Conservation (phyloP, 1,284 basidiomycete genomes). For the Cutaneotrichosporon daszewskae region DNA sequence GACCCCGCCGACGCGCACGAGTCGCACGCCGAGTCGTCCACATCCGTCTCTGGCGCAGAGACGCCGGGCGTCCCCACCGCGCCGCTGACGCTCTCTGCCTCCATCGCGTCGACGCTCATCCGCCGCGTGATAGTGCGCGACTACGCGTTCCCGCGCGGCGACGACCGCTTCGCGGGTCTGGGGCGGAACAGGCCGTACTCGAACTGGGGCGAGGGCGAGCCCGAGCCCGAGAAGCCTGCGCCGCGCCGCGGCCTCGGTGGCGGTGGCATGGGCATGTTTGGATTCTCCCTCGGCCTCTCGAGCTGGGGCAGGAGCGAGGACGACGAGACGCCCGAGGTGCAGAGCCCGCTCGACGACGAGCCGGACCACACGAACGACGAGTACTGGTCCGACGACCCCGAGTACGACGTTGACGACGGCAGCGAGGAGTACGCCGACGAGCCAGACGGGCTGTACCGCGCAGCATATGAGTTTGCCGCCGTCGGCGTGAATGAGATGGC, state of each 20-base stretch:
- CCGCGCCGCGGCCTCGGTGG: conserved; percentile 19
- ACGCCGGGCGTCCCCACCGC: background rate
- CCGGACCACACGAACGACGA: conserved; percentile 10
- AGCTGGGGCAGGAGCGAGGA: too few species aligned
- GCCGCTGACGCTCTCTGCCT: background rate
- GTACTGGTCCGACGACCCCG: conserved; percentile 19
- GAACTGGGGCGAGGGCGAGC: conserved; percentile 19
- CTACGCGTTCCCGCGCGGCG: conserved; percentile 30
- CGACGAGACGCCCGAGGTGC: conserved; percentile 10
- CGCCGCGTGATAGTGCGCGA: conserved; percentile 35
- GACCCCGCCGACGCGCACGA: background rate
- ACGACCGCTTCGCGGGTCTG: conserved; percentile 34
- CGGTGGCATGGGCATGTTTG: too few species aligned
- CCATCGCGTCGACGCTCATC: background rate
- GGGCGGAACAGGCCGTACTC: conserved; percentile 10
- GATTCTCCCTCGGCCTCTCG: conserved; percentile 2
- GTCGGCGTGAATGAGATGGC: conserved; percentile 42
- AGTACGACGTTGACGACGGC: conserved; percentile 12
- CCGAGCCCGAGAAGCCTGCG: conserved; percentile 9
- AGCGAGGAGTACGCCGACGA: conserved; percentile 17
- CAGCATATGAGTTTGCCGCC: conserved; percentile 38
- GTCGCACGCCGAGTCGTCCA: background rate
- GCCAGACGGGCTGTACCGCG: conserved; percentile 39
- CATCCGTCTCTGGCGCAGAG: background rate
- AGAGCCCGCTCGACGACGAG: conserved; percentile 11